Evolutionary conservation across 495 filamentous ascomycete genomes (phyloP).

Genomic region (Penicillium ucsense): DNA sequence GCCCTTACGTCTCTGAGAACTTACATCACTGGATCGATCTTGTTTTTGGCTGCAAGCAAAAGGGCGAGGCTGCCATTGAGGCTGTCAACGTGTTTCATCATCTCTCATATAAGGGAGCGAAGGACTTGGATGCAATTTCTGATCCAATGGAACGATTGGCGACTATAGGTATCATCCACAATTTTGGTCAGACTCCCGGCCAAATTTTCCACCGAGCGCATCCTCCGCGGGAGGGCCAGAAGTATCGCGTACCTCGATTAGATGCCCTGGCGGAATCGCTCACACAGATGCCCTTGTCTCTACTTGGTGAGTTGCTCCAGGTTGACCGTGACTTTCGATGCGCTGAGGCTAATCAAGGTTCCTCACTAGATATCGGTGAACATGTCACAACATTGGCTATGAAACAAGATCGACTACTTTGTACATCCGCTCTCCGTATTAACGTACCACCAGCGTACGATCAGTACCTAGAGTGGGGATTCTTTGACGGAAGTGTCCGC

Average conservation of each 20-base stretch:
- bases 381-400: conserved; percentile 71
- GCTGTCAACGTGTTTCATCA: conserved; percentile 93
- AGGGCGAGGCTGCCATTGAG: conserved; percentile 85
- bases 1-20: conserved; percentile 81
- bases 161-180: conserved; percentile 93
- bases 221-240: conserved; percentile 55
- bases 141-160: conserved; percentile 77
- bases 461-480: conserved; percentile 93
- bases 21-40: conserved; percentile 95
- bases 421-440: conserved; percentile 69
- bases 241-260: conserved; percentile 52
- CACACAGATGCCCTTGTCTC: conserved; percentile 69
- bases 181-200: conserved; percentile 94
- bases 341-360: neutral
- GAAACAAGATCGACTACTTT: conserved; percentile 77
- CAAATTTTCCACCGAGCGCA: conserved; percentile 84
- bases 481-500: conserved; percentile 81
- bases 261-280: conserved; percentile 71
- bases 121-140: conserved; percentile 82
- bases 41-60: conserved; percentile 90
- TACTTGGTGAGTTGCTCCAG: conserved; percentile 44
- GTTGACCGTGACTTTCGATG: neutral
- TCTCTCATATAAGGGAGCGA: conserved; percentile 86
- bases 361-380: conserved; percentile 58
- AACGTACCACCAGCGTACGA: conserved; percentile 83